Conservation (phyloP, 495 filamentous ascomycete genomes). For the Tetracladium setigerum region DNA sequence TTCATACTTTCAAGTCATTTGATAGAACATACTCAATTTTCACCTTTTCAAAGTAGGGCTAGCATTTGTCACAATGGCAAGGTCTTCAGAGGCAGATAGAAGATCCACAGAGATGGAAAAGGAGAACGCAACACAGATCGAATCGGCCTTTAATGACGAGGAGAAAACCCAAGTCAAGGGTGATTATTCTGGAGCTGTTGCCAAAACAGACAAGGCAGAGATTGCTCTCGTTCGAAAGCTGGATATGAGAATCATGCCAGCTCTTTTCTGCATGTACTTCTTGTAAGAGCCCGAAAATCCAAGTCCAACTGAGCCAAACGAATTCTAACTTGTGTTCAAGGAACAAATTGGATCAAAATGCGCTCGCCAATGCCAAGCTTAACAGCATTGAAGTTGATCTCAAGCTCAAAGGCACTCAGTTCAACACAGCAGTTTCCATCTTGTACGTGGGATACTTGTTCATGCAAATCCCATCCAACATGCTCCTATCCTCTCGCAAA, state of each 20-base stretch:
- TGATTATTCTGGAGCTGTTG: conserved; percentile 15
- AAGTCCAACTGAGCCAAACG: background rate
- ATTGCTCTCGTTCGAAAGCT: conserved; percentile 39
- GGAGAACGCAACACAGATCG: too few relatives aligned
- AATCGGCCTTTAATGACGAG: background rate
- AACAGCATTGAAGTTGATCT: conserved; percentile 40
- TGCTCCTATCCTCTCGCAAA: conserved; percentile 36
- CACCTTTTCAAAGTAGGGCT: too few relatives aligned
- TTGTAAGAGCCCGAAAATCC: background rate
- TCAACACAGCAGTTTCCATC: conserved; percentile 31
- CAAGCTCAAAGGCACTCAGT: conserved; percentile 31
- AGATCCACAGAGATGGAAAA: too few relatives aligned
- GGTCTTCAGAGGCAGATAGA: too few relatives aligned
- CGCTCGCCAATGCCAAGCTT: conserved; percentile 38
- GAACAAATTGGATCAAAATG: conserved; percentile 67
- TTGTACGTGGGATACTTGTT: conserved; percentile 22
- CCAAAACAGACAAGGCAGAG: conserved; percentile 32
- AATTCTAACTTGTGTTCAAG: background rate
- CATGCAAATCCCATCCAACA: conserved; percentile 41
- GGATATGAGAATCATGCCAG: conserved; percentile 24
- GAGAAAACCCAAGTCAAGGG: background rate
- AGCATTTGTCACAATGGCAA: too few relatives aligned
- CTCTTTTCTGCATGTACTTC: background rate
- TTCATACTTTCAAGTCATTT: too few relatives aligned
- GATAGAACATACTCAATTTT: too few relatives aligned